Percentiles rank a stretch among this genome's conserved stretches.
Conservation (phyloP, 108 stramenopile genomes). For the Nitzschia sp. region DNA sequence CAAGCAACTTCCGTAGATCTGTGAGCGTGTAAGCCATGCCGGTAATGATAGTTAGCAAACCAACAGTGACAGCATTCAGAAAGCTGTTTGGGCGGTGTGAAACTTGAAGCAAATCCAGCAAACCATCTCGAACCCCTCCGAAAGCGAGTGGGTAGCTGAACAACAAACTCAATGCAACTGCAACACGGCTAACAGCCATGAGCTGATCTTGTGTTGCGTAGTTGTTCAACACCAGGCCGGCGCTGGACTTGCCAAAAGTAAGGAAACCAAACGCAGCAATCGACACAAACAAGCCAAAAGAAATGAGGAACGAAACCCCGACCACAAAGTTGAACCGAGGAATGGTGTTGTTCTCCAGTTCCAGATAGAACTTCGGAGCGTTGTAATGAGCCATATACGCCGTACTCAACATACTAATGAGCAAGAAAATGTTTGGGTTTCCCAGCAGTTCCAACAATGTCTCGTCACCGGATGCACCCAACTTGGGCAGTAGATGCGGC, state of each 20-base stretch:
- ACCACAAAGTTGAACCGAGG: slow-evolving; percentile 72
- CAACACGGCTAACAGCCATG: slow-evolving; percentile 71
- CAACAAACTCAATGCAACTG: slow-evolving; percentile 69
- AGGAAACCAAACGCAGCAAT: slow-evolving; percentile 77
- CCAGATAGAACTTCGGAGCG: slow-evolving; percentile 88
- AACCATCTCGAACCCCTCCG: slow-evolving; percentile 75
- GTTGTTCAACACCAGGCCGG: slow-evolving; percentile 88
- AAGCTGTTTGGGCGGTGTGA: slow-evolving; percentile 46
- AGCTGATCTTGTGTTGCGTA: slow-evolving; percentile 81
- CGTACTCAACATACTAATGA: slow-evolving; percentile 91
- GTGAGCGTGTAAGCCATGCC: slow-evolving; percentile 52
- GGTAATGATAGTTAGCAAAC: slow-evolving; percentile 51
- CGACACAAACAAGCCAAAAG: slow-evolving; percentile 54
- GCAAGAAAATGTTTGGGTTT: slow-evolving; percentile 53
- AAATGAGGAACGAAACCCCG: slow-evolving; percentile 54
- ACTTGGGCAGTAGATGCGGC: slow-evolving; percentile 37
- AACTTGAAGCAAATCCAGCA: slow-evolving; percentile 59
- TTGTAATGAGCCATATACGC: slow-evolving; percentile 92
- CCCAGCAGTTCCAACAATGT: background rate
- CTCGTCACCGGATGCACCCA: slow-evolving; percentile 44
- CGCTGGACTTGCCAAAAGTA: slow-evolving; percentile 78
- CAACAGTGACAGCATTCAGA: slow-evolving; percentile 53
- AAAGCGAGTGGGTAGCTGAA: slow-evolving; percentile 49
- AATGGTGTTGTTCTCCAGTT: slow-evolving; percentile 80
- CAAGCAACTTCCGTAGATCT: slow-evolving; percentile 62